Conservation (phyloP, 2,329 filamentous ascomycete species). For the Colletotrichum sp. region DNA sequence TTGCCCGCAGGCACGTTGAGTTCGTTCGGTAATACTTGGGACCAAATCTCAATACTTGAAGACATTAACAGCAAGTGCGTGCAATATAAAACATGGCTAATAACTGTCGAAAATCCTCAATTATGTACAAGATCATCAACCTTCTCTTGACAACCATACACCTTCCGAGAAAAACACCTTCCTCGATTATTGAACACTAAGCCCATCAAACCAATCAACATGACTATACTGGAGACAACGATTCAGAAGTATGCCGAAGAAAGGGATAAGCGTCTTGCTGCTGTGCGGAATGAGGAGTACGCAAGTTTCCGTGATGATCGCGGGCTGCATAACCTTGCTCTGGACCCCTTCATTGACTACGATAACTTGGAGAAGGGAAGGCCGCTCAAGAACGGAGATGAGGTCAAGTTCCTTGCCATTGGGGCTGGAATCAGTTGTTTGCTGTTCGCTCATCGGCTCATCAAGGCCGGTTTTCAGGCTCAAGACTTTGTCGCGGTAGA, state of each 20-base stretch:
- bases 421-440: background rate
- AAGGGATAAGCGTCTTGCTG: background rate
- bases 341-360: background rate
- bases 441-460: background rate
- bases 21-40: background rate
- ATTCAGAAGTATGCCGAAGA: background rate
- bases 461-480: background rate
- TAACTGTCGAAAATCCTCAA: fast-evolving
- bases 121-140: background rate
- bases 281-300: background rate
- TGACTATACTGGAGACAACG: background rate
- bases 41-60: background rate
- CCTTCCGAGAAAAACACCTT: fast-evolving
- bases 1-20: background rate
- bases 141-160: background rate
- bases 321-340: background rate
- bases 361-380: background rate
- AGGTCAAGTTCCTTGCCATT: background rate
- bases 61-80: fast-evolving
- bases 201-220: background rate
- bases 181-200: background rate
- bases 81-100: background rate
- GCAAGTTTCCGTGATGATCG: background rate
- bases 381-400: background rate
- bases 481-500: background rate